phyloP scores from a whole-genome alignment of 345 rosid species.

The Populus euphratica region DNA sequence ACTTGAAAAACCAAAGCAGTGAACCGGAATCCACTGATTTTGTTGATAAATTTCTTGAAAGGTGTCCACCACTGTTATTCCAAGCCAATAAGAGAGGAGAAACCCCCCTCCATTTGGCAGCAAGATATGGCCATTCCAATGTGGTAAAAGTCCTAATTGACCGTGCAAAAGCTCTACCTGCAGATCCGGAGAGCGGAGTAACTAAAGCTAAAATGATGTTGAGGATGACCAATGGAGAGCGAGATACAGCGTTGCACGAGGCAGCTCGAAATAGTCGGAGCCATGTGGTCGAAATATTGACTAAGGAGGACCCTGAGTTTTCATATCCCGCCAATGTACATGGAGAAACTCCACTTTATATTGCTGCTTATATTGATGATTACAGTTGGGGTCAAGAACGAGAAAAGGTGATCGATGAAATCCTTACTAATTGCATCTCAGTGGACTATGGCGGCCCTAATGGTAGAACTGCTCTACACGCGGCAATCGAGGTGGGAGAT shows the following conservation, averaged over 20 bases:
- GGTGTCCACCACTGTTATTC: background rate
- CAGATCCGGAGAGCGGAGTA: background rate
- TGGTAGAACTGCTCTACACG: conserved; percentile 9
- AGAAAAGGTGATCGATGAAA: background rate
- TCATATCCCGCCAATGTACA: background rate
- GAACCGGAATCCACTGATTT: background rate
- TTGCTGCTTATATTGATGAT: background rate
- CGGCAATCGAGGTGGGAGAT: background rate
- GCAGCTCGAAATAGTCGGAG: background rate
- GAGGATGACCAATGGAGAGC: background rate
- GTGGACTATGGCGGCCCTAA: background rate
- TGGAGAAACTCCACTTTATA: background rate
- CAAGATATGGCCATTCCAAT: too few relatives aligned
- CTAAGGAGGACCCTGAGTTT: background rate
- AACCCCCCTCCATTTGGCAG: background rate
- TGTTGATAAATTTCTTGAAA: background rate
- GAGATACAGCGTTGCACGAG: conserved; percentile 5
- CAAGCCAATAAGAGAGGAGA: background rate
- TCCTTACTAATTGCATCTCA: background rate
- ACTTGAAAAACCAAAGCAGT: background rate
- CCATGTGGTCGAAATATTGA: background rate
- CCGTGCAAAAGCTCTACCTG: background rate
- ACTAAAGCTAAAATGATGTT: background rate
- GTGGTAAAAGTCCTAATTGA: background rate
- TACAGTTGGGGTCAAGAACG: too few relatives aligned